Conservation (phyloP, 805 yeast genomes). For the Allodekkera sacchari region DNA sequence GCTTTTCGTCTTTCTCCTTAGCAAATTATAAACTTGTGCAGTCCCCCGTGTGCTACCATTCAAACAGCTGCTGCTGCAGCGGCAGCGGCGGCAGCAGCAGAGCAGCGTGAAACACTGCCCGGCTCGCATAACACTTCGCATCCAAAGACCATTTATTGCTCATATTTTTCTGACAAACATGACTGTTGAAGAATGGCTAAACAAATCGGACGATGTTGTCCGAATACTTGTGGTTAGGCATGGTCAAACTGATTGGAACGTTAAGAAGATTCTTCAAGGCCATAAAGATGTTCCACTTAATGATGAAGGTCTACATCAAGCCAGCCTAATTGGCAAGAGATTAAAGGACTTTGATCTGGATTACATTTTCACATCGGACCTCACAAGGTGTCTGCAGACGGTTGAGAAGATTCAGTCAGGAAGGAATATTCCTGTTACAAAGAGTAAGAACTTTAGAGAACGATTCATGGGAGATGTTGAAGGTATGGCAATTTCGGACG, state of each 20-base stretch:
- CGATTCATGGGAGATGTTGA: constrained; percentile 73
- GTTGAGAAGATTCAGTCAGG: constrained; percentile 18
- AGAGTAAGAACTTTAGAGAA: constrained; percentile 51
- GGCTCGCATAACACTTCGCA: too few relatives aligned
- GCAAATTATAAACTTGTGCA: too few relatives aligned
- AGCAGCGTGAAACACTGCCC: too few relatives aligned
- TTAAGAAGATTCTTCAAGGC: constrained; percentile 66
- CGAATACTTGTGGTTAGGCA: constrained; percentile 63
- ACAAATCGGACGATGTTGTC: constrained; percentile 4
- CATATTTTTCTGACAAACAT: too few relatives aligned
- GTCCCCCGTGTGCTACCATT: too few relatives aligned
- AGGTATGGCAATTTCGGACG: constrained; percentile 65
- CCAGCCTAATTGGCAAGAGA: constrained; percentile 41
- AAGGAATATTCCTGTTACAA: constrained; percentile 14
- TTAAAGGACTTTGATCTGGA: constrained; percentile 35
- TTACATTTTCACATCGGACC: constrained; percentile 42
- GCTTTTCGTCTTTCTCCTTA: too few relatives aligned
- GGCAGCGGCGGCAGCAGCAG: too few relatives aligned
- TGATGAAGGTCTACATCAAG: constrained; percentile 53
- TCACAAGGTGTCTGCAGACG: constrained; percentile 56
- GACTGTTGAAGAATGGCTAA: too few relatives aligned
- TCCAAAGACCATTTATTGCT: too few relatives aligned
- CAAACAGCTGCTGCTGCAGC: too few relatives aligned
- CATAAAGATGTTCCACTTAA: constrained; percentile 63
- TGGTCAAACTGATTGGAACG: constrained; percentile 76